Evolutionary conservation across 192 early-diverging fungal species (phyloP), one percentile per base, ranked within the genome.

Genomic region (Gigaspora rosea): DNA sequence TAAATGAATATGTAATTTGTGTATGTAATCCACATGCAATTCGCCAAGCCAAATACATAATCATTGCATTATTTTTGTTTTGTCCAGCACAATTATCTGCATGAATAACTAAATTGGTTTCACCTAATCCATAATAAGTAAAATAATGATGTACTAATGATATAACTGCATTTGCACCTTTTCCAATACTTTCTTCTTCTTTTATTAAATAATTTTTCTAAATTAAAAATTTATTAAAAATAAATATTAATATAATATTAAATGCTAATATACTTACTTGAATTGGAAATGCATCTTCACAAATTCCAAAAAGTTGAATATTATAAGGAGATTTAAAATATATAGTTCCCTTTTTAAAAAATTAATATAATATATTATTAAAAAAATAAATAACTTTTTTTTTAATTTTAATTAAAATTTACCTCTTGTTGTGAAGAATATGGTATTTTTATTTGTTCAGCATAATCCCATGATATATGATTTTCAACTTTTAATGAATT

Each of bases 141-240:
- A 68, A 49, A 20, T 41, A 48, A 49, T 68, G 18, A 68, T 68
- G 47, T 20, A 41, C 65, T 20, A 68, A 15, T 8, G 41, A 48
- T 68, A 68, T 41, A 46, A 49, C 47, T 47, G 12, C 20, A 68
- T 68, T 68, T 41, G n/a, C 65, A 36, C 36, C 2, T 48, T 67
- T 67, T 67, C 36, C 4, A 16, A 67, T 48, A 47, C 65, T 48
- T 48, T 67, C 65, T 49, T 49, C 65, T 48, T 68, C 41, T n/a
- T 68, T 41, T 48, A 68, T 41, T 48, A 68, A 22, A 49, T 68
- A 68, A 48, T 68, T 68, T 68, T 9, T 48, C 20, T 68, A 59
- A 27, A 59, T 27, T 27, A 12, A 56, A 59, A 59, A 59, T 27
- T 4, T 27, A 27, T 59, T 8, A 58, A 58, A 22, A 20, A 58